Conservation (phyloP, 2,329 filamentous ascomycete genomes). For the Purpureocillium lavendulum region DNA sequence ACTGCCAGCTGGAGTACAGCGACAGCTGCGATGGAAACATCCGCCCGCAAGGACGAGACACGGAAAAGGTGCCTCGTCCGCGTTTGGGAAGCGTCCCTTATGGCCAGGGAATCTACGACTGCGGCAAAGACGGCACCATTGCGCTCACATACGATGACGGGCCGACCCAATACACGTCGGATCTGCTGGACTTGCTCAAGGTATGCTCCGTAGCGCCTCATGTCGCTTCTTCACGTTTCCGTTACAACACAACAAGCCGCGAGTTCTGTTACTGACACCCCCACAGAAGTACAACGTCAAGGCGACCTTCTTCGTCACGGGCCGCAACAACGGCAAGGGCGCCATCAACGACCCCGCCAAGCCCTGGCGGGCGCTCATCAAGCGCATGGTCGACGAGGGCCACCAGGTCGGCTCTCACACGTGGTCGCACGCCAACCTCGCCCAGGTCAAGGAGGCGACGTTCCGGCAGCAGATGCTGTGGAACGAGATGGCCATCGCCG, state of each 20-base stretch:
- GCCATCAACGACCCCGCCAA: conserved; percentile 30
- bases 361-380: conserved; percentile 25
- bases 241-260: too few species aligned
- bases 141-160: conserved; percentile 40
- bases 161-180: conserved; percentile 31
- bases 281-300: conserved; percentile 22
- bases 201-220: conserved; percentile 5
- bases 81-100: conserved; percentile 46
- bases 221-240: too few species aligned
- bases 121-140: conserved; percentile 24
- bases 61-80: conserved; percentile 40
- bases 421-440: conserved; percentile 36
- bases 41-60: conserved; percentile 43
- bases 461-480: conserved; percentile 31
- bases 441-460: conserved; percentile 20
- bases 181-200: conserved; percentile 29
- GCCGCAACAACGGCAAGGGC: conserved; percentile 28
- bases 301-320: conserved; percentile 30
- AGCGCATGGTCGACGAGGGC: conserved; percentile 41
- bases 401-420: conserved; percentile 53
- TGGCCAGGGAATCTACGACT: conserved; percentile 41
- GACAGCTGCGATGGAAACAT: conserved; percentile 52
- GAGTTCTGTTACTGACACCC: too few species aligned
- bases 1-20: conserved; percentile 54
- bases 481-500: conserved; percentile 33